Percentiles rank a stretch among this genome's conserved stretches.
Conservation (phyloP, 352 stramenopile genomes). For the Globisporangium camurandrum region DNA sequence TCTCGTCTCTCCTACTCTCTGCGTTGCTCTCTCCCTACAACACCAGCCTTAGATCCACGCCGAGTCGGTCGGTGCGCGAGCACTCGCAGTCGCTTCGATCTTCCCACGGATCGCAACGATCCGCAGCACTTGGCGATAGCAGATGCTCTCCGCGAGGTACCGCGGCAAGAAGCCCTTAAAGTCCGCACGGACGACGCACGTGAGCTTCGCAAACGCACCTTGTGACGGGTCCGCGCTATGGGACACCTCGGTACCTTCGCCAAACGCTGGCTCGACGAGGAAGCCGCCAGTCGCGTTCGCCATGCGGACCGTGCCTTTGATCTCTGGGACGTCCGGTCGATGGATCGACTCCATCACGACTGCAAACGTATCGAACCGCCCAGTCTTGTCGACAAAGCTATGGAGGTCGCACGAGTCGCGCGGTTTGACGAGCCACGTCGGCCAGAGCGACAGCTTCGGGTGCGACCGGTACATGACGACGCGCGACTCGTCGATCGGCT, state of each 20-base stretch:
- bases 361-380: constrained; percentile 46
- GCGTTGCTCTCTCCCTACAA: neutral
- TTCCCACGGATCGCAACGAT: constrained; percentile 39
- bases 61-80: constrained; percentile 14
- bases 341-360: constrained; percentile 66
- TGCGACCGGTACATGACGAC: constrained; percentile 66
- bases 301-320: constrained; percentile 66
- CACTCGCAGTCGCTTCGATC: constrained; percentile 31
- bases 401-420: constrained; percentile 76
- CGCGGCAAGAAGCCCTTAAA: constrained; percentile 59
- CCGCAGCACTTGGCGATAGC: constrained; percentile 64
- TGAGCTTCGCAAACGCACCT: constrained; percentile 30
- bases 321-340: constrained; percentile 52
- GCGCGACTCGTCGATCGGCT: constrained; percentile 56
- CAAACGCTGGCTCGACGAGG: constrained; percentile 44
- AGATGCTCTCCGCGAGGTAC: constrained; percentile 68
- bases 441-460: constrained; percentile 67
- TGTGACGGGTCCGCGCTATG: constrained; percentile 4
- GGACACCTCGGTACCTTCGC: constrained; percentile 15
- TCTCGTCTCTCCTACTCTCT: neutral
- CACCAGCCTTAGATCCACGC: neutral
- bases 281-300: constrained; percentile 65
- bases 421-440: constrained; percentile 70
- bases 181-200: constrained; percentile 44
- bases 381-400: constrained; percentile 67